Percentiles rank a stretch among this genome's conserved stretches.
These are phyloP conservation scores for Yamadazyma philogaea DNA, from an alignment of 805 yeast species.

Conservation along the genomic window DNA sequence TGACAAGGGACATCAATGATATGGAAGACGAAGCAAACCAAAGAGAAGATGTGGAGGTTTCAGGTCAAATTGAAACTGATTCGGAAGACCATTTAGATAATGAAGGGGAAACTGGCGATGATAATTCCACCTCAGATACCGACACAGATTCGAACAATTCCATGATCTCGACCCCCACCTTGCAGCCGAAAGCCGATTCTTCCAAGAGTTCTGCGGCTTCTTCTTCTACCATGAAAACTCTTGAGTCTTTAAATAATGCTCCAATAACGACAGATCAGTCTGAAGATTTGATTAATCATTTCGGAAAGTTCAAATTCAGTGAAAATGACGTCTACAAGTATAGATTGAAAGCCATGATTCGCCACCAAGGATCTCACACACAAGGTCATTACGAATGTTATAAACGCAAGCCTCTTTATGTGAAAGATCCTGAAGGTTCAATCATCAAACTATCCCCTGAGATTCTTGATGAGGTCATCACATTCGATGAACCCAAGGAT, in stretches of 20 bases:
- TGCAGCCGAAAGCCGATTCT: conserved; percentile 7
- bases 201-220: conserved; percentile 12
- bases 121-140: conserved; percentile 21
- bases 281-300: conserved; percentile 32
- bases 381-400: conserved; percentile 91
- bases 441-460: conserved; percentile 42
- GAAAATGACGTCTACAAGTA: conserved; percentile 48
- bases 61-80: conserved; percentile 25
- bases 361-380: conserved; percentile 86
- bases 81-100: conserved; percentile 20
- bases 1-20: conserved; percentile 29
- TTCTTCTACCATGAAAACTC: conserved; percentile 14
- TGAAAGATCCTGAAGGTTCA: conserved; percentile 41
- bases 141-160: conserved; percentile 17
- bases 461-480: conserved; percentile 27
- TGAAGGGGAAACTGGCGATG: conserved; percentile 17
- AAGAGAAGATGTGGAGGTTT: conserved; percentile 36
- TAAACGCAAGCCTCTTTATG: conserved; percentile 66
- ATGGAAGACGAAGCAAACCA: conserved; percentile 34
- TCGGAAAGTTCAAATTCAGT: conserved; percentile 36
- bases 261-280: conserved; percentile 40
- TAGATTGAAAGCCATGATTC: conserved; percentile 64
- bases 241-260: conserved; percentile 33
- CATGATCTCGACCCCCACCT: conserved; percentile 15
- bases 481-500: conserved; percentile 9